phyloP scores from a whole-genome alignment of 805 yeast species.

The Lachancea kluyveri region DNA sequence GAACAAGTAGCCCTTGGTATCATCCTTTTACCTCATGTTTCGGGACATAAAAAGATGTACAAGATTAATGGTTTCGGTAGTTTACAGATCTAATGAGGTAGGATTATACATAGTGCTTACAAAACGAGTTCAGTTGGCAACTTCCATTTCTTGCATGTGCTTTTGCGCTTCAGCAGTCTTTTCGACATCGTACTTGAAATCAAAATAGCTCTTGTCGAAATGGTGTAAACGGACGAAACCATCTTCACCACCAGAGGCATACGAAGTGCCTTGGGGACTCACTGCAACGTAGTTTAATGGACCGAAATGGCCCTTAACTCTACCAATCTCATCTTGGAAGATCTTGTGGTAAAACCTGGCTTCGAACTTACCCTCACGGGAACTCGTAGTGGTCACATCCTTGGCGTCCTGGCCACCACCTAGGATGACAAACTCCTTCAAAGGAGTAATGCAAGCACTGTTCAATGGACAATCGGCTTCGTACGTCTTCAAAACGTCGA shows the following conservation, averaged over 20 bases:
- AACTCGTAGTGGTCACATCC: conserved; percentile 95
- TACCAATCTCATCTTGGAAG: conserved; percentile 92
- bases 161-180: conserved; percentile 55
- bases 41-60: too few relatives aligned
- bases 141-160: conserved; percentile 22
- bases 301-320: conserved; percentile 98
- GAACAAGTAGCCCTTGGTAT: too few relatives aligned
- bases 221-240: conserved; percentile 93
- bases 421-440: conserved; percentile 82
- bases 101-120: too few relatives aligned
- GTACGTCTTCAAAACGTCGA: conserved; percentile 66
- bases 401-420: conserved; percentile 99
- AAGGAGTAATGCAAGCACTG: conserved; percentile 90
- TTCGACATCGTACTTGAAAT: conserved; percentile 88
- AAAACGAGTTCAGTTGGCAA: too few relatives aligned
- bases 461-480: conserved; percentile 91
- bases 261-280: conserved; percentile 89
- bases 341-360: conserved; percentile 93
- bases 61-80: too few relatives aligned
- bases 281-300: conserved; percentile 91
- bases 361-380: conserved; percentile 93
- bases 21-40: too few relatives aligned
- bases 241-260: conserved; percentile 98
- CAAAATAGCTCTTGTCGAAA: conserved; percentile 88
- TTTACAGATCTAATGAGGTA: too few relatives aligned